phyloP scores from a whole-genome alignment of 2,329 filamentous ascomycete genomes.

The Paecilomyces variotii region DNA sequence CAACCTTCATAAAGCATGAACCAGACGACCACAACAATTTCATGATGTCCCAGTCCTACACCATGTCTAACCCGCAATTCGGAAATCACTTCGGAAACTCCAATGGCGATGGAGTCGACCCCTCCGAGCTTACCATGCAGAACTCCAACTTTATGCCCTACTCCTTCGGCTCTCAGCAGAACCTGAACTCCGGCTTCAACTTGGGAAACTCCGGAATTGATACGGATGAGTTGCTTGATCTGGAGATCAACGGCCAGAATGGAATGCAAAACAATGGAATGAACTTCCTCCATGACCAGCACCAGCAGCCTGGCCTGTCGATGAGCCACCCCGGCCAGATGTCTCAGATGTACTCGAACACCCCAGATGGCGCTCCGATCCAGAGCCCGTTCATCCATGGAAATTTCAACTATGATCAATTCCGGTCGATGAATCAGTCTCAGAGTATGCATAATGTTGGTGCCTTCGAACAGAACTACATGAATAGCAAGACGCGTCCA shows the following conservation, averaged over 20 bases:
- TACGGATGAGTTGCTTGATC: constrained; percentile 80
- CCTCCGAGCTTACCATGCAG: constrained; percentile 72
- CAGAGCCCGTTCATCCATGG: constrained; percentile 76
- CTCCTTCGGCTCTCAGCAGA: constrained; percentile 56
- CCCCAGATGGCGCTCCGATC: constrained; percentile 83
- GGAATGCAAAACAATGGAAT: constrained; percentile 26
- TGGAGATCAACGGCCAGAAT: constrained; percentile 37
- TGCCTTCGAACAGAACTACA: constrained; percentile 48
- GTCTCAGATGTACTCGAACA: constrained; percentile 73
- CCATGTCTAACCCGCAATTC: constrained; percentile 45
- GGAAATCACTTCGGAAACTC: constrained; percentile 41
- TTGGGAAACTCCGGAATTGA: constrained; percentile 70
- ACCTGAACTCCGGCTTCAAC: constrained; percentile 63
- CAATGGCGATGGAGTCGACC: constrained; percentile 60
- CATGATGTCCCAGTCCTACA: constrained; percentile 43
- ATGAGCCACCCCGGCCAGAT: constrained; percentile 62
- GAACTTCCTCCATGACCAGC: constrained; percentile 44
- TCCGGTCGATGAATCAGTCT: constrained; percentile 49
- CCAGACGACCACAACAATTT: constrained; percentile 55
- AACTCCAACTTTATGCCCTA: constrained; percentile 44
- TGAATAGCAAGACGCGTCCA: constrained; percentile 51
- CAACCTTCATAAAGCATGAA: constrained; percentile 59
- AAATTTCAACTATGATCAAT: constrained; percentile 69
- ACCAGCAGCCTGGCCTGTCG: constrained; percentile 43
- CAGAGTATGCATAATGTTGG: constrained; percentile 29